Base-by-base conservation (phyloP, 192 early-diverging fungal genomes). In the Backusella luteola region DNA sequence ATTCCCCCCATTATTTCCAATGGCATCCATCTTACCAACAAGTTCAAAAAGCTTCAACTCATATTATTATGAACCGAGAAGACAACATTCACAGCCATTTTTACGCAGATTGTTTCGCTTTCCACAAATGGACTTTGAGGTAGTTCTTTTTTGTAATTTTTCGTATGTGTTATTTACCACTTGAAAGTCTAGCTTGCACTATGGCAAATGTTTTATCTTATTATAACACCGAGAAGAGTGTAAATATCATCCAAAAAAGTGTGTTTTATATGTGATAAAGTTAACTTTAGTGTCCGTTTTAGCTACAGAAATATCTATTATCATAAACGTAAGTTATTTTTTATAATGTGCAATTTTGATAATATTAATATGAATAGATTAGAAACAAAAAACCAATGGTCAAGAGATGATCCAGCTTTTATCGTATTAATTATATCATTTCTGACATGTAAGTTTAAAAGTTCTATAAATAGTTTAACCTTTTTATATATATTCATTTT, bases 351-450 rank as follows among this genome's bases (percentile, higher is more conserved):
- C 6, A 53, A 53, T 53, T 3, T 26, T 49, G 42, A 71, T 71
- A 41, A 19, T 71, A 46, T 71, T 15, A 9, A 63, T 29, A 29
- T 23, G 26, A 14, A 70, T 14, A 44, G 12, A 44, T 44, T 71
- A 96, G 95, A 99, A 86, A 98, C 97, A 23, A 99, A 99, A 79
- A 99, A 98, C 83, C 95, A 97, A 74, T 99, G 96, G 96, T 94
- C 96, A 34, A 77, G 97, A 73, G 97, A 99, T 79, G 97, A 99
- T 85, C 96, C 97, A n/a, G 96, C 96, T 17, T 98, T 98, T 77
- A 83, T 97, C 46, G 90, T 96, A 17, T 76, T 98, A 29, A 83
- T 94, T 34, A 86, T 89, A 38, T 76, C 86, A 32, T 86, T 88
- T n/a, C 85, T 98, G 11, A 81, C 84, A n/a, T 26, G 70, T 71